Conservation (phyloP, 768 basidiomycete species). For the Cystobasidium tubakii region DNA sequence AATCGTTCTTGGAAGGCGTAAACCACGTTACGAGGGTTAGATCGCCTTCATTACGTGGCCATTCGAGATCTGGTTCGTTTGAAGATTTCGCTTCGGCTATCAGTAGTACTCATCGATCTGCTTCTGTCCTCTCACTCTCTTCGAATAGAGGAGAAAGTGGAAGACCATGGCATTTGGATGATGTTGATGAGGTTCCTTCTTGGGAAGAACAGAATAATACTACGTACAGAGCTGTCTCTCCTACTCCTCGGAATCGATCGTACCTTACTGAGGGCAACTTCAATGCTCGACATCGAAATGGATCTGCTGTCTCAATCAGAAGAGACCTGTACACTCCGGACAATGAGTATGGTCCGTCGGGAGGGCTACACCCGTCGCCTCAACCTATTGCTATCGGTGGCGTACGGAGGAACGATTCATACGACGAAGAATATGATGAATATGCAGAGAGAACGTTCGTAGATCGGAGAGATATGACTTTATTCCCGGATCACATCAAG, state of each 20-base stretch:
- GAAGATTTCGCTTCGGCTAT: constrained; percentile 86
- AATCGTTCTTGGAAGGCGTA: constrained; percentile 73
- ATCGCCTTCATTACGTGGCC: constrained; percentile 15
- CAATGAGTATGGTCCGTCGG: background rate
- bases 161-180: constrained; percentile 30
- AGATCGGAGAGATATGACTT: constrained; percentile 15
- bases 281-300: constrained; percentile 3
- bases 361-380: background rate
- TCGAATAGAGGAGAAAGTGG: constrained; percentile 11
- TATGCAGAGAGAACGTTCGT: constrained; percentile 21
- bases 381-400: constrained; percentile 7
- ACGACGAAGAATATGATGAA: constrained; percentile 31
- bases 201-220: constrained; percentile 20
- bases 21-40: constrained; percentile 47
- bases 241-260: constrained; percentile 18
- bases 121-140: constrained; percentile 65
- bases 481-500: constrained; percentile 15
- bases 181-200: constrained; percentile 25
- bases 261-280: background rate
- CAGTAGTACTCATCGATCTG: constrained; percentile 74
- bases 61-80: constrained; percentile 61
- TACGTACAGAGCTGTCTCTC: constrained; percentile 7
- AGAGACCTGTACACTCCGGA: constrained; percentile 9
- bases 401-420: background rate
- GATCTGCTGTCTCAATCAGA: background rate